These are phyloP conservation scores for Penicillium occitanis DNA, from an alignment of 2,329 filamentous ascomycete genomes.

Conservation along the genomic window DNA sequence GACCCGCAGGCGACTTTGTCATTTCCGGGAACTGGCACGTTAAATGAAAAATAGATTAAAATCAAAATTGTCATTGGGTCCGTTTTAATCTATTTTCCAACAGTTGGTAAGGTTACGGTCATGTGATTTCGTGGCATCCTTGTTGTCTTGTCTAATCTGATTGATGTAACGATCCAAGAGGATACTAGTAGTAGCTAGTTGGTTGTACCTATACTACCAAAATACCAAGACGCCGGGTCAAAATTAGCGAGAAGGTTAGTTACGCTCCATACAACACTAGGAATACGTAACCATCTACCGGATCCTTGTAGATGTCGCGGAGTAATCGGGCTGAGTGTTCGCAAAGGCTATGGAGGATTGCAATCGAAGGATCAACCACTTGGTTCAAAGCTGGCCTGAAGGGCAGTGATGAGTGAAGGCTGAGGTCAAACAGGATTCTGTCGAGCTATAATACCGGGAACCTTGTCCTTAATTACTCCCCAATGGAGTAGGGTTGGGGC, in stretches of 20 bases:
- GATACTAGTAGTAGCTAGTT: neutral
- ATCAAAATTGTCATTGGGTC: neutral
- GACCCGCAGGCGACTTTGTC: neutral
- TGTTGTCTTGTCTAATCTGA: neutral
- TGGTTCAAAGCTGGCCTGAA: neutral
- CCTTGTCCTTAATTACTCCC: neutral
- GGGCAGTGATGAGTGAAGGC: neutral
- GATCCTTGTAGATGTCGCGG: neutral
- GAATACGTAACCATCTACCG: neutral
- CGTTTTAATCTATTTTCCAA: slow-evolving; percentile 2
- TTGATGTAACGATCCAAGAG: neutral
- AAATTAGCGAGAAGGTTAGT: neutral
- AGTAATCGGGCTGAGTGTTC: neutral
- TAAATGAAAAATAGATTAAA: slow-evolving; percentile 1
- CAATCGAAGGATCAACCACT: neutral
- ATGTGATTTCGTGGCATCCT: slow-evolving; percentile 6
- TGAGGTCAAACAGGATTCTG: neutral
- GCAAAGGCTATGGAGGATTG: neutral
- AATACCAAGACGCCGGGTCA: slow-evolving; percentile 1
- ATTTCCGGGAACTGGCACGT: neutral
- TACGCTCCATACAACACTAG: neutral
- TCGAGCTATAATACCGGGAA: neutral
- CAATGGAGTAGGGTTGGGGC: neutral
- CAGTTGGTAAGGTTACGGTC: slow-evolving; percentile 8
- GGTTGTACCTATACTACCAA: neutral